Evolutionary conservation across 345 rosid genomes (phyloP), one percentile per base, ranked within the genome.

Genomic region (Pugionium cornutum): DNA sequence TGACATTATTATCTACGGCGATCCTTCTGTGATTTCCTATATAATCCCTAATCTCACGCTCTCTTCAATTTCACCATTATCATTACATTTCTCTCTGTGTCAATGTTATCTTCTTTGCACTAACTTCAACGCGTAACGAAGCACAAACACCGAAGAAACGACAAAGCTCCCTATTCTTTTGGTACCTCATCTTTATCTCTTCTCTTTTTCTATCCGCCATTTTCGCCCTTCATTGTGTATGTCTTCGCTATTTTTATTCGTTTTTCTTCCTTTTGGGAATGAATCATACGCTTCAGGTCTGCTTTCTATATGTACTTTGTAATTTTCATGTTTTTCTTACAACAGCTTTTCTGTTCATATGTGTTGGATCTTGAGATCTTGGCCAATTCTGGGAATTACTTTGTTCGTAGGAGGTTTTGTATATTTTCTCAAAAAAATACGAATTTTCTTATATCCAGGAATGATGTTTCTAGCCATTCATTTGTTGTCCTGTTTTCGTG

Each of bases 61-160:
- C 43, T 11, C 53, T 29, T 26, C 26, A 33, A 18, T 43, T 9
- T 5, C 66, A 50, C 34, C 49, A 43, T 42, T 56, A 47, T 40
- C 34, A 30, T 61, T 69, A 69, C 37, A 52, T 35, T 39, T 56
- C 46, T 30, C 47, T 54, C 33, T 45, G 60, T 50, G 11, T 50
- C 59, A 34, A 18, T 58, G 37, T 58, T 74, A 61, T 67, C 73
- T 67, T 5, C 46, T 74, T 31, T 37, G 67, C 76, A 64, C 72
- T 47, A 73, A 73, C 36, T 64, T 72, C 60, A 72, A 72, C 70
- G 54, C 57, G 6, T 11, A 2, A 11, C 51, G 52, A 44, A 32
- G 30, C 49, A 44, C 47, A 25, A 28, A 42, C 42, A 58, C 66
- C 65, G 37, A 5, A 2, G 10, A 18, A 44, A 30, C 44, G 72